Percentiles rank a stretch among this genome's conserved stretches.
phyloP scores from a whole-genome alignment of 1,139 yeast genomes.

The Zygoascus hellenicus region DNA sequence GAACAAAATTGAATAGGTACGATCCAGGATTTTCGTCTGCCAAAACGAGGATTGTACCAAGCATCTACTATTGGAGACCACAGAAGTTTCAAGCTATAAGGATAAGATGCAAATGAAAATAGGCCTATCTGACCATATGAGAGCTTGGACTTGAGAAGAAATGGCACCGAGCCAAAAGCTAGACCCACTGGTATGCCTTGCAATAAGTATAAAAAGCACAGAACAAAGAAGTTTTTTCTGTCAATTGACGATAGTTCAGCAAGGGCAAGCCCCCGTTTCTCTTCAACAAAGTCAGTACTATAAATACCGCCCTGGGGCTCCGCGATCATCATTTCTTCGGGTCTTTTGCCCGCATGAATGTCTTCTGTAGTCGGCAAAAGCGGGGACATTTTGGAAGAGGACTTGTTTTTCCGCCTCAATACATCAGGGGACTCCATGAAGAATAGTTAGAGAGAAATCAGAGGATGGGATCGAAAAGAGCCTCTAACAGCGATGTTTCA shows the following conservation, averaged over 20 bases:
- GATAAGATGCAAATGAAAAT: constrained; percentile 88
- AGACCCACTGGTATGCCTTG: constrained; percentile 97
- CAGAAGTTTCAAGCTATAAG: constrained; percentile 81
- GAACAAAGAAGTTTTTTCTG: constrained; percentile 60
- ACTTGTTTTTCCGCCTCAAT: constrained; percentile 6
- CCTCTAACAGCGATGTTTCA: no score
- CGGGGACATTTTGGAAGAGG: constrained; percentile 6
- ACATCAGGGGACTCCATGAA: constrained; percentile 6
- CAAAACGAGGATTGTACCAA: constrained; percentile 57
- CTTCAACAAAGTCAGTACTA: neutral
- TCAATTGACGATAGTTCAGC: constrained; percentile 28
- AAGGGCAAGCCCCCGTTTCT: constrained; percentile 14
- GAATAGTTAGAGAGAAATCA: neutral
- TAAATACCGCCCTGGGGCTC: constrained; percentile 9
- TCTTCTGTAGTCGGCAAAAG: constrained; percentile 8
- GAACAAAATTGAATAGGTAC: constrained; percentile 82
- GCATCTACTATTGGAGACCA: constrained; percentile 98
- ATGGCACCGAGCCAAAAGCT: constrained; percentile 95
- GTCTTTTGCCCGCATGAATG: neutral
- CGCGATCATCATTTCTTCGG: constrained; percentile 6
- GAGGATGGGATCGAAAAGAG: no score
- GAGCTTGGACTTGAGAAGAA: constrained; percentile 70
- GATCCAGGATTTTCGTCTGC: constrained; percentile 91
- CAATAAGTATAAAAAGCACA: constrained; percentile 67
- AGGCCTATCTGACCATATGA: constrained; percentile 89